Evolutionary conservation across 2,329 filamentous ascomycete genomes (phyloP).

Genomic region (Nemania abortiva): DNA sequence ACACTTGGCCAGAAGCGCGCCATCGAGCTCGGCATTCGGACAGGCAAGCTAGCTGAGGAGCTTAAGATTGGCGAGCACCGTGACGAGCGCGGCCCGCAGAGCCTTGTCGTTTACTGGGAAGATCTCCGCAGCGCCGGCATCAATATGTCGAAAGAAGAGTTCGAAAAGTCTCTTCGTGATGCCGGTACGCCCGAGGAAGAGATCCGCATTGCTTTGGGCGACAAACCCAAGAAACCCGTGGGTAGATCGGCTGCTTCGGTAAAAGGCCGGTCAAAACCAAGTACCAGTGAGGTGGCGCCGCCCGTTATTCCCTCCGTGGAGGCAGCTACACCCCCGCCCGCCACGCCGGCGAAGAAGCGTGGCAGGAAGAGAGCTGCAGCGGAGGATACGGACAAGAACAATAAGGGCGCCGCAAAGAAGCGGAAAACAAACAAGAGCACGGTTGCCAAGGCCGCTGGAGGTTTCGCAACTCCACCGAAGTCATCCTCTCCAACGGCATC

Average conservation of each 20-base stretch:
- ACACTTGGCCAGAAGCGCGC: constrained; percentile 28
- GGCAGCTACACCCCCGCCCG: not conserved
- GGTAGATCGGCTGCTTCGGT: constrained; percentile 1
- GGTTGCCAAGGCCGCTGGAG: no score
- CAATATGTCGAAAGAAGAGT: constrained; percentile 16
- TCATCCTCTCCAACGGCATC: not conserved
- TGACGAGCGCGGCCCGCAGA: not conserved
- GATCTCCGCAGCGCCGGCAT: constrained; percentile 21
- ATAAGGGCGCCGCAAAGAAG: not conserved
- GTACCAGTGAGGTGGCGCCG: not conserved
- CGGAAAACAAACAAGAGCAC: not conserved
- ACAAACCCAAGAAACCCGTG: not conserved
- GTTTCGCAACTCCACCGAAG: not conserved
- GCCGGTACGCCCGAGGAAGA: not conserved
- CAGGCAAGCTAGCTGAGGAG: constrained; percentile 30
- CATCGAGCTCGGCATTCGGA: constrained; percentile 15
- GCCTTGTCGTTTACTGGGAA: not conserved
- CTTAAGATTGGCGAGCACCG: constrained; percentile 30
- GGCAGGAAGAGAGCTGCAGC: not conserved
- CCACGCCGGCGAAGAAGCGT: not conserved
- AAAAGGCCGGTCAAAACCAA: not conserved
- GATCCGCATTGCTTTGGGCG: not conserved
- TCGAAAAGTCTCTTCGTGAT: constrained; percentile 5
- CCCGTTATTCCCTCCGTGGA: not conserved
- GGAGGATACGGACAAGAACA: not conserved